Evolutionary conservation across 768 basidiomycete species (phyloP).

Genomic region (Kwoniella sp.): DNA sequence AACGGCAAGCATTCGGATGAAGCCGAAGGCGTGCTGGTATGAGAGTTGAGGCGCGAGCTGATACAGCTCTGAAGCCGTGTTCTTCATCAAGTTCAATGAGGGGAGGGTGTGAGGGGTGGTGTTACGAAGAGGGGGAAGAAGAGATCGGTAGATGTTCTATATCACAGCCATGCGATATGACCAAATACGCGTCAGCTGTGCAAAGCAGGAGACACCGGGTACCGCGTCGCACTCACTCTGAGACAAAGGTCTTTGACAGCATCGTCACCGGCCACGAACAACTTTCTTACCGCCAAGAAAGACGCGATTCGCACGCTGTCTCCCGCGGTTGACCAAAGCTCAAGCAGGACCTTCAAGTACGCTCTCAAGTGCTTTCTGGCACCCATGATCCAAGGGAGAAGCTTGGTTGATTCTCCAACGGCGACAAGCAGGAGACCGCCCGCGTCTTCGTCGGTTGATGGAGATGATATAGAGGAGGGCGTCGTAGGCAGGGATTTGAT

Average conservation of each 20-base stretch:
- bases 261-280: slow-evolving; percentile 76
- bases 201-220: too few species aligned
- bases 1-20: slow-evolving; percentile 91
- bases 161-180: not conserved
- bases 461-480: slow-evolving; percentile 50
- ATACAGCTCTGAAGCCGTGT: slow-evolving; percentile 91
- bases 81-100: slow-evolving; percentile 94
- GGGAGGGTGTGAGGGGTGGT: slow-evolving; percentile 87
- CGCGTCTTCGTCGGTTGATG: slow-evolving; percentile 35
- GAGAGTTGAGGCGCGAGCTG: slow-evolving; percentile 62
- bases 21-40: slow-evolving; percentile 94
- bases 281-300: slow-evolving; percentile 78
- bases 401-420: slow-evolving; percentile 79
- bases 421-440: slow-evolving; percentile 62
- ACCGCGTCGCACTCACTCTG: slow-evolving; percentile 75
- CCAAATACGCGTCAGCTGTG: too few species aligned
- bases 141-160: slow-evolving; percentile 82
- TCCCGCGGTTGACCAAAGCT: slow-evolving; percentile 77
- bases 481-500: slow-evolving; percentile 72
- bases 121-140: slow-evolving; percentile 78
- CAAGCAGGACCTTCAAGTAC: slow-evolving; percentile 85
- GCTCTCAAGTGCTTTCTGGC: slow-evolving; percentile 81
- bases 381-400: slow-evolving; percentile 82
- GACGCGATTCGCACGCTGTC: slow-evolving; percentile 82
- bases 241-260: slow-evolving; percentile 80